Evolutionary conservation across 2,329 filamentous ascomycete genomes (phyloP).

Genomic region (Epichloe uncinata): DNA sequence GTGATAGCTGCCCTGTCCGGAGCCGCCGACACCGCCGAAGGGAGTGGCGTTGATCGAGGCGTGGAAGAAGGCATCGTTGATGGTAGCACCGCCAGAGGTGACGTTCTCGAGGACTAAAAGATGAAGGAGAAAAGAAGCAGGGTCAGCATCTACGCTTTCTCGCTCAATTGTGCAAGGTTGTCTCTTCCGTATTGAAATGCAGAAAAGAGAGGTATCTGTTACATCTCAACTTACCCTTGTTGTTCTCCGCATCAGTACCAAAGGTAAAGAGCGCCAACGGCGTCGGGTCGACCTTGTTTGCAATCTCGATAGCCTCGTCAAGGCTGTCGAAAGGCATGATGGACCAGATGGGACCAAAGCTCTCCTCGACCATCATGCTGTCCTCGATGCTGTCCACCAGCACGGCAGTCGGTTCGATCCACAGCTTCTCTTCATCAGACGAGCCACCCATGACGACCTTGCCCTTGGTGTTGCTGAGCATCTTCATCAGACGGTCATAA

Average conservation of each 20-base stretch:
- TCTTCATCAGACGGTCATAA: slow-evolving; percentile 73
- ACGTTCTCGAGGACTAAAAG: slow-evolving; percentile 22
- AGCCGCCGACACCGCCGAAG: slow-evolving; percentile 36
- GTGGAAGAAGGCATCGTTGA: slow-evolving; percentile 36
- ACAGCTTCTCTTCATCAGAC: slow-evolving; percentile 65
- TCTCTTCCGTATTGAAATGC: background rate
- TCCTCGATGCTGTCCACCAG: slow-evolving; percentile 55
- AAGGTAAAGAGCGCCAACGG: slow-evolving; percentile 79
- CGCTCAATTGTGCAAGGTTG: too few relatives aligned
- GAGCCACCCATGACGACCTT: slow-evolving; percentile 79
- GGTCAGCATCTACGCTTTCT: background rate
- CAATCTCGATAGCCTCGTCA: slow-evolving; percentile 74
- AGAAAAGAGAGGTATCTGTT: background rate
- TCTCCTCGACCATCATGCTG: slow-evolving; percentile 74
- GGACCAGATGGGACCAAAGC: slow-evolving; percentile 84
- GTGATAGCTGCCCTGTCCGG: slow-evolving; percentile 35
- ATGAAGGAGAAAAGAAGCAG: background rate
- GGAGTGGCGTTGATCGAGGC: slow-evolving; percentile 27
- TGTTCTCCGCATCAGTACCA: slow-evolving; percentile 64
- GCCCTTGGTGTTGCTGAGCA: slow-evolving; percentile 75
- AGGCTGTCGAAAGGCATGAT: slow-evolving; percentile 65
- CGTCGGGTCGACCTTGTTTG: slow-evolving; percentile 69
- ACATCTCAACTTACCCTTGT: slow-evolving; percentile 42
- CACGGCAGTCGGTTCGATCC: slow-evolving; percentile 90
- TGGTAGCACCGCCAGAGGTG: slow-evolving; percentile 35